Evolutionary conservation across 208 protist species (phyloP).

Genomic region (Vickermania ingenoplastis): DNA sequence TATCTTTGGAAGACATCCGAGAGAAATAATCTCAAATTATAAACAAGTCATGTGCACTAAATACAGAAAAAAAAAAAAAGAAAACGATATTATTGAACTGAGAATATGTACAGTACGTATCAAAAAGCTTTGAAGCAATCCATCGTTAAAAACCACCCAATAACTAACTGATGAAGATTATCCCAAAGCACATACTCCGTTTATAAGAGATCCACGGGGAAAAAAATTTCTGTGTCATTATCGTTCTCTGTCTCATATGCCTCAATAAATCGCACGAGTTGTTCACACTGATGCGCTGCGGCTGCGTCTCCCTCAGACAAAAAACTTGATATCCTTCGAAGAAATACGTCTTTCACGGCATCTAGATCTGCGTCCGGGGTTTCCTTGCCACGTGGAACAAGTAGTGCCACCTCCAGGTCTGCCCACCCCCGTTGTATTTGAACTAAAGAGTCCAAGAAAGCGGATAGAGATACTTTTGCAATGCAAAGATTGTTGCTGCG

Average conservation of each 20-base stretch:
- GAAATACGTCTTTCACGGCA: not conserved
- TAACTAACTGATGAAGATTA: no score
- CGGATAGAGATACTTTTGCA: constrained; percentile 19
- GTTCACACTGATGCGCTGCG: not conserved
- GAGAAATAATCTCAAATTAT: no score
- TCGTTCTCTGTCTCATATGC: not conserved
- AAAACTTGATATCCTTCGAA: not conserved
- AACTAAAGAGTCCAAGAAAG: constrained; percentile 16
- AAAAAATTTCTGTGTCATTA: not conserved
- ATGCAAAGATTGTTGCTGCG: constrained; percentile 24
- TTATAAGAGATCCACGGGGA: not conserved
- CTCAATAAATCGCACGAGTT: not conserved
- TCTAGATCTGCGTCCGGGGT: not conserved
- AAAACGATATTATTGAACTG: no score
- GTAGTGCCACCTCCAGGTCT: constrained; percentile 31
- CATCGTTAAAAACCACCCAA: no score
- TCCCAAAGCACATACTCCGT: no score
- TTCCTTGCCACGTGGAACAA: constrained; percentile 6
- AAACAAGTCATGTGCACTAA: no score
- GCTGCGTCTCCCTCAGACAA: not conserved
- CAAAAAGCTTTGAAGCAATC: no score
- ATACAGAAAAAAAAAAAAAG: no score
- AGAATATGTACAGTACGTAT: no score
- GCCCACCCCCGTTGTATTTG: constrained; percentile 22
- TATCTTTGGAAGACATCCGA: no score